Base-by-base conservation (phyloP, 2,329 filamentous ascomycete species). In the Penicillium sp. region DNA sequence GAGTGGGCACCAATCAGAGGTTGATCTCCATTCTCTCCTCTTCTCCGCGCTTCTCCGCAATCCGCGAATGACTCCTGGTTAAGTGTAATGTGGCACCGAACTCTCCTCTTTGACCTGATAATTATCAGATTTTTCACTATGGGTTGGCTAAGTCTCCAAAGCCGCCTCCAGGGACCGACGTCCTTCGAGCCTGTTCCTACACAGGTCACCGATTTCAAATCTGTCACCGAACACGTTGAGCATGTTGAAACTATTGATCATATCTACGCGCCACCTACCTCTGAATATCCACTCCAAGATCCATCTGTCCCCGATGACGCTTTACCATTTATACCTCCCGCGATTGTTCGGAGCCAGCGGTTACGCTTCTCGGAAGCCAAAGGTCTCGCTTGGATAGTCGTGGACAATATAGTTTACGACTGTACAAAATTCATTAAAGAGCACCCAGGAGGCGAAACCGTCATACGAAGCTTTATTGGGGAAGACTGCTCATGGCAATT, bases 401-500 rank as follows among this genome's bases (percentile, higher is more conserved):
- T 69, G 3, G 59, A 68, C 50, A 46, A 58, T 29, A 53, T 66
- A 29, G 58, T 68, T 35, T 64, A 63, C 39, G 64, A 69, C 47
- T 64, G 60, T 52, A 60, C 61, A 3, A 54, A 58, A 0, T 66
- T 64, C 48, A 44, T 60, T 28, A 13, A 45, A 6, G 46, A 61
- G 12, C 66, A 69, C 47, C 67, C 66, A 0, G 66, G 65, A 8
- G 63, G 65, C 1, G 49, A 60, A 10, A 50, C 55, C 9, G 60
- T 68, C 25, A 64, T 70, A 8, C 41, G 50, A 27, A 62, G 55
- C 29, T 68, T 69, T 43, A 50, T 52, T 5, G 63, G 65, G 0
- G 51, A 64, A 42, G 65, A 70, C 42, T 68, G 66, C 42, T 61
- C 59, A 1, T 68, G 64, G 65, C 65, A 66, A 44, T 68, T 66